A percentile compares a stretch with the other conserved stretches of the same genome.
These are phyloP conservation scores for Thyridium curvatum DNA, from an alignment of 2,329 filamentous ascomycete genomes.

Conservation along the genomic window DNA sequence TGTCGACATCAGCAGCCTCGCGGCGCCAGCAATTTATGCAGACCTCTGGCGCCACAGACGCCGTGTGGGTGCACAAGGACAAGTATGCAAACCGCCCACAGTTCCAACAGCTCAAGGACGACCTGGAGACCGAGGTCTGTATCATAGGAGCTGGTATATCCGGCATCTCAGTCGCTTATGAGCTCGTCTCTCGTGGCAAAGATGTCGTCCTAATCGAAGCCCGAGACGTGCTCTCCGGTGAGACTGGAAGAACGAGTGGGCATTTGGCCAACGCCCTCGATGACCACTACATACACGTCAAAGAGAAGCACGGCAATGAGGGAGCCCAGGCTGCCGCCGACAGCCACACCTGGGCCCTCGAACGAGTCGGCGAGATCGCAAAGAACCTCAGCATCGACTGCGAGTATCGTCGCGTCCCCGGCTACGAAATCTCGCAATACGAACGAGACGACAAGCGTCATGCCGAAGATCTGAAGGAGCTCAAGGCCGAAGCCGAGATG, in stretches of 20 bases:
- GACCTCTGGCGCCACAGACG: constrained; percentile 42
- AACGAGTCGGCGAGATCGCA: constrained; percentile 42
- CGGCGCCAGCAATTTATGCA: constrained; percentile 14
- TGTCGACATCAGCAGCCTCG: too few relatives aligned
- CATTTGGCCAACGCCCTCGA: constrained; percentile 49
- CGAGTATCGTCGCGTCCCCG: constrained; percentile 44
- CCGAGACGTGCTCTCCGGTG: constrained; percentile 45
- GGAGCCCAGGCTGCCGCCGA: constrained; percentile 44
- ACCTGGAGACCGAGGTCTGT: constrained; percentile 41
- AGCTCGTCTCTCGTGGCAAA: constrained; percentile 42
- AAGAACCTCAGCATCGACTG: constrained; percentile 45
- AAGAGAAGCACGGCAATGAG: constrained; percentile 42
- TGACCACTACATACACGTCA: constrained; percentile 43
- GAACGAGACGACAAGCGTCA: constrained; percentile 31
- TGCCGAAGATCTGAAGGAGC: constrained; percentile 33
- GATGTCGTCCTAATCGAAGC: constrained; percentile 47
- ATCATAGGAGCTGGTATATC: constrained; percentile 47
- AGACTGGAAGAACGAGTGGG: constrained; percentile 46
- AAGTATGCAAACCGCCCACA: constrained; percentile 35
- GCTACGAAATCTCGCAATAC: constrained; percentile 44
- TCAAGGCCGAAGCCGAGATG: constrained; percentile 37
- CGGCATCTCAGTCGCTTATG: constrained; percentile 44
- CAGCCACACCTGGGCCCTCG: constrained; percentile 47
- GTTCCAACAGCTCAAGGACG: constrained; percentile 32
- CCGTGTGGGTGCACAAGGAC: constrained; percentile 46